A percentile compares a stretch with the other conserved stretches of the same genome.
Conservation (phyloP, 306 rosid genomes). For the Sicyos baderoa region DNA sequence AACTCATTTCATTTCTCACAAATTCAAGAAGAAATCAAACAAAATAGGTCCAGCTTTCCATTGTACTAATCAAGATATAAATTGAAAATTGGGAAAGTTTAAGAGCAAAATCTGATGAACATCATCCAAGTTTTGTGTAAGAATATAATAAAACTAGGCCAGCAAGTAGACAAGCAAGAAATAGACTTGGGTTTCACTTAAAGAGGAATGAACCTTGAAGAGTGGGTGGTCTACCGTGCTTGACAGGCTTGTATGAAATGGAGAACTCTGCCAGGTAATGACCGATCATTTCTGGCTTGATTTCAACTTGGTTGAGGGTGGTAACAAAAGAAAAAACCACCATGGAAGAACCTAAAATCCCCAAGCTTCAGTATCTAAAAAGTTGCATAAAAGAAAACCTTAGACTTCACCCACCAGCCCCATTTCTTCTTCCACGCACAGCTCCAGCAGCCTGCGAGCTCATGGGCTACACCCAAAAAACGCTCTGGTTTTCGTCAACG, state of each 20-base stretch:
- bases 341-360: too few species aligned
- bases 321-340: too few species aligned
- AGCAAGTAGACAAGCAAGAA: neutral
- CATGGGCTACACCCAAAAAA: too few species aligned
- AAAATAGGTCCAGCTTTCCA: neutral
- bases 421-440: too few species aligned
- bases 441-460: too few species aligned
- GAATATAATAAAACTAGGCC: slow-evolving; percentile 21
- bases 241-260: slow-evolving; percentile 83
- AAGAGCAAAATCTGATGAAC: slow-evolving; percentile 22
- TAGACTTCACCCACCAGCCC: too few species aligned
- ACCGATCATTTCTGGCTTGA: slow-evolving; percentile 79
- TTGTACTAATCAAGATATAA: neutral
- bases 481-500: too few species aligned
- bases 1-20: too few species aligned
- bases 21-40: too few species aligned
- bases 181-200: slow-evolving; percentile 42
- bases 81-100: slow-evolving; percentile 7
- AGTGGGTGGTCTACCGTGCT: slow-evolving; percentile 95
- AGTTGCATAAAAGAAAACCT: too few species aligned
- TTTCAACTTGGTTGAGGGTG: slow-evolving; percentile 81
- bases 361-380: too few species aligned
- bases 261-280: slow-evolving; percentile 89
- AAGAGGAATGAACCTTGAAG: slow-evolving; percentile 94
- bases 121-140: slow-evolving; percentile 17